phyloP scores from a whole-genome alignment of 257 asterid genomes.

The Nemophila menziesii region DNA sequence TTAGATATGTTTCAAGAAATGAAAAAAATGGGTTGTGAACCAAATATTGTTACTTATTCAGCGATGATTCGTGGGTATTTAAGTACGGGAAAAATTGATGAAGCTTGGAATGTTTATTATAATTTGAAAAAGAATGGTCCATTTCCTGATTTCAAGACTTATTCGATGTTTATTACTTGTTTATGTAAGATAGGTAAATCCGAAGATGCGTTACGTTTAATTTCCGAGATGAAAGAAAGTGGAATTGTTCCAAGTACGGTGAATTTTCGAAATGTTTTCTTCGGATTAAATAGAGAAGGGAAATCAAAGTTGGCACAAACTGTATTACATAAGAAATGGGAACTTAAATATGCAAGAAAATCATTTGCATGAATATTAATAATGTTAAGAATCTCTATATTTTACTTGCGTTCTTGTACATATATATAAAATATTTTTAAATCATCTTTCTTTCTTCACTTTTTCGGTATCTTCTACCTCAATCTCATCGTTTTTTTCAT shows the following conservation, averaged over 20 bases:
- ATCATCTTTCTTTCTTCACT: background rate
- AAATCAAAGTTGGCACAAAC: conserved; percentile 44
- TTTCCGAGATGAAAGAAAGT: conserved; percentile 43
- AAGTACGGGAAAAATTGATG: conserved; percentile 39
- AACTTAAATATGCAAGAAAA: conserved; percentile 46
- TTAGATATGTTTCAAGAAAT: conserved; percentile 47
- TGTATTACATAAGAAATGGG: conserved; percentile 41
- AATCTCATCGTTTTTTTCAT: too few species aligned
- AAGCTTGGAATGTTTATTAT: conserved; percentile 53
- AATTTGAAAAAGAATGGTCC: conserved; percentile 44
- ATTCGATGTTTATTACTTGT: conserved; percentile 62
- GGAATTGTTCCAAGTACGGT: conserved; percentile 69
- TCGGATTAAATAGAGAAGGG: conserved; percentile 79
- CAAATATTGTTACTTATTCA: conserved; percentile 64
- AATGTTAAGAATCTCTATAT: conserved; percentile 11
- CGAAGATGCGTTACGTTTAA: conserved; percentile 57
- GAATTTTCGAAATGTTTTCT: conserved; percentile 48
- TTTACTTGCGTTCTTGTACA: too few species aligned
- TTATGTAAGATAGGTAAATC: conserved; percentile 57
- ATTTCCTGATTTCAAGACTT: conserved; percentile 65
- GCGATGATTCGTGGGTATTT: conserved; percentile 63
- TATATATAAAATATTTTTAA: too few species aligned
- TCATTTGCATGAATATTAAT: conserved; percentile 11
- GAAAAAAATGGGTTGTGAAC: conserved; percentile 46
- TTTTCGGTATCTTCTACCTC: too few species aligned